Base-by-base conservation (phyloP, 352 stramenopile genomes). In the Phytophthora pisi region DNA sequence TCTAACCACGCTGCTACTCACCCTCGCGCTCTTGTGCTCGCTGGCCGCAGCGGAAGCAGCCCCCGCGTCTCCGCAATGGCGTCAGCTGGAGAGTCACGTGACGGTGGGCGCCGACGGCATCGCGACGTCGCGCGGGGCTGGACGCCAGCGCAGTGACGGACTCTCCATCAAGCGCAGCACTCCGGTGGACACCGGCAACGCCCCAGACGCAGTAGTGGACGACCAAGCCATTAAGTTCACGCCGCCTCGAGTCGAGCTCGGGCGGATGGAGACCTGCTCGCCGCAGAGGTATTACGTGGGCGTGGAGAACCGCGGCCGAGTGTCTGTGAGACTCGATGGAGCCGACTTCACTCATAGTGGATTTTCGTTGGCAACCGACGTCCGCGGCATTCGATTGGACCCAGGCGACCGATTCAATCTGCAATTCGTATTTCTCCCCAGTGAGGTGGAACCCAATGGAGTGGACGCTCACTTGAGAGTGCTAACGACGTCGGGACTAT, bases 401-500 rank as follows among this genome's bases (percentile, higher is more conserved):
- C 79, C 78, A 0, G 64, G 66, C 0, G 63, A 79, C 28, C 65
- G 61, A 36, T 61, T 86, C 24, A 66, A 73, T 15, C 18, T 91
- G 16, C 55, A 78, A 24, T 63, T 88, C 34, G 53, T 80, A 5
- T 78, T 83, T 53, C 61, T 88, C 7, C 70, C 72, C 9, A 58
- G 68, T 53, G 57, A 76, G 24, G 67, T 64, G 18, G 53, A 70
- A 36, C 52, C 57, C 13, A 59, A 68, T 18, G 70, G 70, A 28
- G 53, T 78, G 20, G 61, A 78, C 8, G 50, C 63, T 9, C 53
- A 72, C 40, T 67, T 89, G 36, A 68, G 80, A 15, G 46, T 91
- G 4, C 56, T 71, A 7, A 89, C 83, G 15, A 82, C 83, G 3
- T 75, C 72, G 1, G 83, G 83, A 2, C 50, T 78, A 30, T 87